Percentiles rank a stretch among this genome's conserved stretches.
Evolutionary conservation across 345 rosid species (phyloP).

Genomic region (Luvunga scandens): DNA sequence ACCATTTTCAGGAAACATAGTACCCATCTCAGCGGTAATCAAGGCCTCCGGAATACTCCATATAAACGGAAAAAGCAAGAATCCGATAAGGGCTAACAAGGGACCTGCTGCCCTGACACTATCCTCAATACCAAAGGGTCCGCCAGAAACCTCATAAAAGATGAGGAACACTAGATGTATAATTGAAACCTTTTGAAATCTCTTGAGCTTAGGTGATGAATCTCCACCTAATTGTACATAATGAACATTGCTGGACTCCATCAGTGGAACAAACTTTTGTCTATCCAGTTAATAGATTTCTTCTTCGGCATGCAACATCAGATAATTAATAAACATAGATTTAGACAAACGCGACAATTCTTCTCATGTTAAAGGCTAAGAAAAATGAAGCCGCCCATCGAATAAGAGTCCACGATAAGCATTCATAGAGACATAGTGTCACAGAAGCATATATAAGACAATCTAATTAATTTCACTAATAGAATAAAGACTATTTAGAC

Average conservation of each 20-base stretch:
- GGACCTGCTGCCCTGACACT: constrained; percentile 76
- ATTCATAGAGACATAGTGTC: background rate
- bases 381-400: no score
- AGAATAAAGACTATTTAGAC: background rate
- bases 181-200: constrained; percentile 46
- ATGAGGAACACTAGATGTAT: constrained; percentile 66
- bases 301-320: constrained; percentile 37
- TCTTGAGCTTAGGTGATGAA: constrained; percentile 35
- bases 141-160: constrained; percentile 69
- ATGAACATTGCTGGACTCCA: constrained; percentile 15
- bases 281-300: constrained; percentile 11
- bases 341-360: background rate
- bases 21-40: constrained; percentile 78
- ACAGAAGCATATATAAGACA: no score
- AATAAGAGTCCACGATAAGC: no score
- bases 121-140: constrained; percentile 82
- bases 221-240: constrained; percentile 32
- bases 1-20: constrained; percentile 83
- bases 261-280: constrained; percentile 24
- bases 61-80: constrained; percentile 62
- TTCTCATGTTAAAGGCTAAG: no score
- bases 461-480: no score
- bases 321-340: background rate
- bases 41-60: constrained; percentile 84
- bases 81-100: constrained; percentile 58